Evolutionary conservation across 2,329 filamentous ascomycete species (phyloP).

Genomic region (Colletotrichum karsti): DNA sequence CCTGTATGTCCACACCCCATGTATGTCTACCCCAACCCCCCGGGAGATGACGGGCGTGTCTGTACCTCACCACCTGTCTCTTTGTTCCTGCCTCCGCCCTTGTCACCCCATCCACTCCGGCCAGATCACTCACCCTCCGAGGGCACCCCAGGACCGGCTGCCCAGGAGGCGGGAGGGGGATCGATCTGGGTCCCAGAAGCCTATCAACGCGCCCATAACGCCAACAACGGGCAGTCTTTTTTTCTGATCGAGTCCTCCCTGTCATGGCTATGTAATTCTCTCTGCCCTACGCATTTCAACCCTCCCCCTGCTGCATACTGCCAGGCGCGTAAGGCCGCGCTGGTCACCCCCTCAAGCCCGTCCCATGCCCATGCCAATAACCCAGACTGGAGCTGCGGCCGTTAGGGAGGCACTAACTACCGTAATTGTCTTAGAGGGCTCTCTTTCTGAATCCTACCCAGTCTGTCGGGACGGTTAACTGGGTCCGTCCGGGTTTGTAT

Average conservation of each 20-base stretch:
- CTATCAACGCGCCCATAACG: neutral
- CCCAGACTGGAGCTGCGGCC: neutral
- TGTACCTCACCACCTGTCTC: neutral
- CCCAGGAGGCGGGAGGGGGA: neutral
- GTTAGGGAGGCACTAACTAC: neutral
- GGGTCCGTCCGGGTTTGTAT: neutral
- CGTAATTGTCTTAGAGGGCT: neutral
- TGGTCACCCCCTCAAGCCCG: too few species aligned
- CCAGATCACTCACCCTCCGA: neutral
- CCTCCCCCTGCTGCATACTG: neutral
- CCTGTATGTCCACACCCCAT: neutral
- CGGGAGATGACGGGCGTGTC: neutral
- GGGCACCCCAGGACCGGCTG: neutral
- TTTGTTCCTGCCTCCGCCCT: neutral
- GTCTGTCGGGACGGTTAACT: neutral
- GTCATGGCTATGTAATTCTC: neutral
- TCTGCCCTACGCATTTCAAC: neutral
- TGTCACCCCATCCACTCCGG: neutral
- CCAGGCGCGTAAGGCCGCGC: too few species aligned
- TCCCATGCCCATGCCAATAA: neutral
- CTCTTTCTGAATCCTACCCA: neutral
- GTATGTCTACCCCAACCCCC: neutral
- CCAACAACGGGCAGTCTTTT: neutral
- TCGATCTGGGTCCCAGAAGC: neutral
- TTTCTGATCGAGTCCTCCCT: neutral